Conservation (phyloP, 768 basidiomycete genomes). For the Tylopilus balloui region DNA sequence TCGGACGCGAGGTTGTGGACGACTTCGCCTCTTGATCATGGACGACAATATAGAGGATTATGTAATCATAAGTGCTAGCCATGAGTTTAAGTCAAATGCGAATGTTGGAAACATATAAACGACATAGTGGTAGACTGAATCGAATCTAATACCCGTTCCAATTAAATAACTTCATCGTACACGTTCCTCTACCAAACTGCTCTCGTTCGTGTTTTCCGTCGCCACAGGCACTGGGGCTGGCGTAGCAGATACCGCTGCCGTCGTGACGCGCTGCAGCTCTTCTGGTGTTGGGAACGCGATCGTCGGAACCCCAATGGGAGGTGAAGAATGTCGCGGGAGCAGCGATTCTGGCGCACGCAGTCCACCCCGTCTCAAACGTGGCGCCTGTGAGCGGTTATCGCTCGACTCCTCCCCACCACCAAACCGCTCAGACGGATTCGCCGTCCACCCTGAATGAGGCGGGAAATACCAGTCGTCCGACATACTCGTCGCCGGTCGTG, state of each 20-base stretch:
- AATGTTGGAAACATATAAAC: background rate
- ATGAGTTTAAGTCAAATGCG: no score
- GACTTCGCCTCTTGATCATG: conserved; percentile 73
- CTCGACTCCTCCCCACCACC: conserved; percentile 29
- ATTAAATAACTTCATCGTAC: conserved; percentile 13
- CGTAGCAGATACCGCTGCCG: conserved; percentile 6
- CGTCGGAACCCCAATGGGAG: conserved; percentile 20
- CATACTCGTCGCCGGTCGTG: conserved; percentile 27
- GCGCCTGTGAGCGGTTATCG: conserved; percentile 36
- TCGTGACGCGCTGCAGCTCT: conserved; percentile 18
- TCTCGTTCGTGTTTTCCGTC: conserved; percentile 11
- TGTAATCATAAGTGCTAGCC: no score
- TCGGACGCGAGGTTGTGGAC: conserved; percentile 57
- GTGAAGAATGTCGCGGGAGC: conserved; percentile 45
- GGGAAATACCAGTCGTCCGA: conserved; percentile 34
- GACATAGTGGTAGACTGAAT: background rate
- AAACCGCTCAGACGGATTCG: conserved; percentile 15
- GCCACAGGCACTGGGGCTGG: background rate
- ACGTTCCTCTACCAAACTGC: conserved; percentile 7
- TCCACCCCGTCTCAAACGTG: conserved; percentile 64
- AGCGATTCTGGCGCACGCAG: conserved; percentile 61
- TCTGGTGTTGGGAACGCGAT: conserved; percentile 22
- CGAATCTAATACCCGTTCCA: conserved; percentile 6
- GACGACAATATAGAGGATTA: conserved; percentile 1
- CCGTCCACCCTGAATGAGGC: conserved; percentile 20